Evolutionary conservation across 495 filamentous ascomycete genomes (phyloP).

Genomic region (Penicillium riverlandense): DNA sequence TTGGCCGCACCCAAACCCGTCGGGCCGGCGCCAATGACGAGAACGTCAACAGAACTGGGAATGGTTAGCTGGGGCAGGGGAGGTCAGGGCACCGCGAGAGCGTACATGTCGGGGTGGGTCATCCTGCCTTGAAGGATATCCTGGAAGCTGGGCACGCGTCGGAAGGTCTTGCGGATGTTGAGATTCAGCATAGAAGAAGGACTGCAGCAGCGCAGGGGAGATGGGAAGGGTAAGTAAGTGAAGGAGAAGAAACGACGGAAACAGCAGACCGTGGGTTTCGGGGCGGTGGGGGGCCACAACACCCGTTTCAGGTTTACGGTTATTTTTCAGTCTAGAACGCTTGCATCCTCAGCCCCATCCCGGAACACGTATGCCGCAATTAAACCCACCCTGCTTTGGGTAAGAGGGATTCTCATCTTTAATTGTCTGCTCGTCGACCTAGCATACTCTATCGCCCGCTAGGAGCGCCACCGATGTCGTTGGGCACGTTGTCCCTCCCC

Average conservation of each 20-base stretch:
- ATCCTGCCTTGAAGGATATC: conserved; percentile 54
- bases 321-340: background rate
- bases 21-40: conserved; percentile 96
- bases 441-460: background rate
- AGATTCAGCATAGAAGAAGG: conserved; percentile 43
- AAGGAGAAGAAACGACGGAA: conserved; percentile 10
- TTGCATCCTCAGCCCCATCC: too few species aligned
- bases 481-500: conserved; percentile 7
- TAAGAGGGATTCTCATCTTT: too few species aligned
- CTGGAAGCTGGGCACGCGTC: conserved; percentile 53
- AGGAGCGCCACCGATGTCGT: conserved; percentile 25
- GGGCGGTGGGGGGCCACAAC: conserved; percentile 17
- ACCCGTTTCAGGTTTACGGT: conserved; percentile 36
- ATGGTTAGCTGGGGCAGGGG: conserved; percentile 3
- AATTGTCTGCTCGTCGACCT: too few species aligned
- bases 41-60: conserved; percentile 83
- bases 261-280: background rate
- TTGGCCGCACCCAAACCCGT: conserved; percentile 97
- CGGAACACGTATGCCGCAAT: too few species aligned
- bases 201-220: conserved; percentile 27
- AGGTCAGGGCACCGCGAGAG: conserved; percentile 2
- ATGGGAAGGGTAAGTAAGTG: conserved; percentile 16
- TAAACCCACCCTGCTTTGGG: too few species aligned
- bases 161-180: conserved; percentile 40
- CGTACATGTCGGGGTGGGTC: conserved; percentile 49